Base-by-base conservation (phyloP, 2,329 filamentous ascomycete genomes). In the Ramularia collo-cygni region DNA sequence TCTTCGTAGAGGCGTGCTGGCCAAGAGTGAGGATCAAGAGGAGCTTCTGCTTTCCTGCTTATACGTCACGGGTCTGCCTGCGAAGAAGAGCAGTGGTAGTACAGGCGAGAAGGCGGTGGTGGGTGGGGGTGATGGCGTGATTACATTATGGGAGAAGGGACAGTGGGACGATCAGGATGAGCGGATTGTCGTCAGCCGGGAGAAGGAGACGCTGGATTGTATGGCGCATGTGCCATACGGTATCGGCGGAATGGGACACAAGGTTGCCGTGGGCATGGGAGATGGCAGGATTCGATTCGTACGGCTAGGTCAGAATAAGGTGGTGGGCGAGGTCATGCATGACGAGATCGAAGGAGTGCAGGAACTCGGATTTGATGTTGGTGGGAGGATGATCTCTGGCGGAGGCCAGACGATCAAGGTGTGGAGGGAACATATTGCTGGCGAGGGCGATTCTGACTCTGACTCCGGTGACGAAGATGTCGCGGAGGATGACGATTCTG, bases 121-220 rank as follows among this genome's bases (percentile, higher is more conserved):
- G 0, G 83, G 85, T 26, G 86, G 85, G 17, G 81, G 78, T 13
- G 82, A 77, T 29, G 92, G 92, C 3, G 79, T 95, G 1, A 62
- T 96, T 47, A 95, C 89, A 4, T 68, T 96, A 5, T 98, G 92
- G 89, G 90, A 98, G 63, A 83, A 83, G 51, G 90, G 90, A 1
- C 79, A 85, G 1, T 96, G 92, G 90, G 89, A 94, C 57, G 90
- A 96, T 61, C 87, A 95, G 61, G 85, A 93, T 53, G 88, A 94
- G 65, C 77, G 88, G 37, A 84, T 95, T 54, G 78, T 84, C 35
- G 78, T 95, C 7, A 81, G 87, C 50, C 63, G 67, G 18, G 56
- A 60, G 38, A 68, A 66, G 15, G 88, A 93, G 61, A 86, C 84
- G 44, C 67, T 95, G 29, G 90, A 96, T 57, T 75, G 79, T n/a